phyloP scores from a whole-genome alignment of 225 moss, liverwort and hornwort species.

The Sphagnum tenellum region DNA sequence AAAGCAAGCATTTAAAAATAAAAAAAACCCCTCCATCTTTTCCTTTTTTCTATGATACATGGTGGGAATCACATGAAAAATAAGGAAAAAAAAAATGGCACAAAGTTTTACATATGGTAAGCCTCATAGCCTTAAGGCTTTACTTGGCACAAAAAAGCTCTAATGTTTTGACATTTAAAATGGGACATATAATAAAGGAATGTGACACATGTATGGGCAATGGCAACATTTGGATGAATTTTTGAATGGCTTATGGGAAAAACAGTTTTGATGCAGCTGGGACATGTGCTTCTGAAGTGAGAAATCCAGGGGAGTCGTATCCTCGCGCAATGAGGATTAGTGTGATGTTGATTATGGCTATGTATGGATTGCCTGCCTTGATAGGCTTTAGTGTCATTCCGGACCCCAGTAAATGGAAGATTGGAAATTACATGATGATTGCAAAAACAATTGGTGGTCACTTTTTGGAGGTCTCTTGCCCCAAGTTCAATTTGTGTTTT shows the following conservation, averaged over 20 bases:
- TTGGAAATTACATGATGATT: slow-evolving; percentile 29
- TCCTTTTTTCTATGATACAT: too few species aligned
- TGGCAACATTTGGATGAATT: neutral
- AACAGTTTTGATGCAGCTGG: slow-evolving; percentile 55
- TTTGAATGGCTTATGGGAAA: neutral
- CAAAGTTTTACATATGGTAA: too few species aligned
- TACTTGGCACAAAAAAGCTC: too few species aligned
- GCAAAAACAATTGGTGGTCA: slow-evolving; percentile 51
- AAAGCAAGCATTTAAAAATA: too few species aligned
- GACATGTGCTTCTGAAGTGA: slow-evolving; percentile 66
- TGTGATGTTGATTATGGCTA: slow-evolving; percentile 15
- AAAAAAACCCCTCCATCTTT: too few species aligned
- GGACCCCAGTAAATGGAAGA: slow-evolving; percentile 21
- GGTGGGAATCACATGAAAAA: too few species aligned
- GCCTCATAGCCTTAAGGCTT: too few species aligned
- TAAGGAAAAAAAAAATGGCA: too few species aligned
- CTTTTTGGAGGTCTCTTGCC: slow-evolving; percentile 37
- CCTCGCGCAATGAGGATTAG: slow-evolving; percentile 30
- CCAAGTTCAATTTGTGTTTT: neutral
- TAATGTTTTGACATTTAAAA: too few species aligned
- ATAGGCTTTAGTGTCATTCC: slow-evolving; percentile 54
- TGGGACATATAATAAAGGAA: too few species aligned
- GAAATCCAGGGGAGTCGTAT: slow-evolving; percentile 58
- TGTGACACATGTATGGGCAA: too few species aligned
- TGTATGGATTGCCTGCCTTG: slow-evolving; percentile 31